phyloP scores from a whole-genome alignment of 2,329 filamentous ascomycete genomes.

The Pseudocercospora eumusae region DNA sequence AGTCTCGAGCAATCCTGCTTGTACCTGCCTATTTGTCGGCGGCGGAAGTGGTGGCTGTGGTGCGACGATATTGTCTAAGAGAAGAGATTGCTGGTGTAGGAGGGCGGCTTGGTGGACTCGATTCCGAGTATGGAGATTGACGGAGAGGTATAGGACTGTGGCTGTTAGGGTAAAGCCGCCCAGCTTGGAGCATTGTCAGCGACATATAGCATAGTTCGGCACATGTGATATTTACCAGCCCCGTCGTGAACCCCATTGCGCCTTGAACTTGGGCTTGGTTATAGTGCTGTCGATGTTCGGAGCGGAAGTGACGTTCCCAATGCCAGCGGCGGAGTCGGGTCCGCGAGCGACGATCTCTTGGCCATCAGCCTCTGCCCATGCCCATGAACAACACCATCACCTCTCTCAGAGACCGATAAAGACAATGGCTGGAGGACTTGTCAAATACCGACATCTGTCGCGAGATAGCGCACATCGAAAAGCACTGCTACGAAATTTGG shows the following conservation, averaged over 20 bases:
- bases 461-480: conserved; percentile 84
- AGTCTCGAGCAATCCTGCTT: conserved; percentile 48
- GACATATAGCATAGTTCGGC: not conserved
- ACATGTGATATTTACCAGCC: conserved; percentile 47
- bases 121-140: conserved; percentile 50
- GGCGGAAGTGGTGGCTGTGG: conserved; percentile 45
- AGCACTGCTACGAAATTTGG: conserved; percentile 90
- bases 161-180: conserved; percentile 55
- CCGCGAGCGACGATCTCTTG: not conserved
- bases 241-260: conserved; percentile 52
- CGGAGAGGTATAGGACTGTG: conserved; percentile 44
- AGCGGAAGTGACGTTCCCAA: conserved; percentile 6
- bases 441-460: conserved; percentile 86
- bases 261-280: not conserved
- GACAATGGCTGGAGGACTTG: conserved; percentile 78
- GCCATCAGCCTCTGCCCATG: too few relatives aligned
- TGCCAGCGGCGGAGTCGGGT: not conserved
- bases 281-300: conserved; percentile 5
- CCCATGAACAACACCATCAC: conserved; percentile 5
- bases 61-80: conserved; percentile 49
- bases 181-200: conserved; percentile 40
- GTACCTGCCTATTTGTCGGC: conserved; percentile 43
- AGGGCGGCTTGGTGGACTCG: conserved; percentile 49
- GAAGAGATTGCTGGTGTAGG: conserved; percentile 49
- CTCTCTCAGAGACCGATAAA: not conserved